phyloP scores from a whole-genome alignment of 768 basidiomycete species.

The Suillus hirtellus region DNA sequence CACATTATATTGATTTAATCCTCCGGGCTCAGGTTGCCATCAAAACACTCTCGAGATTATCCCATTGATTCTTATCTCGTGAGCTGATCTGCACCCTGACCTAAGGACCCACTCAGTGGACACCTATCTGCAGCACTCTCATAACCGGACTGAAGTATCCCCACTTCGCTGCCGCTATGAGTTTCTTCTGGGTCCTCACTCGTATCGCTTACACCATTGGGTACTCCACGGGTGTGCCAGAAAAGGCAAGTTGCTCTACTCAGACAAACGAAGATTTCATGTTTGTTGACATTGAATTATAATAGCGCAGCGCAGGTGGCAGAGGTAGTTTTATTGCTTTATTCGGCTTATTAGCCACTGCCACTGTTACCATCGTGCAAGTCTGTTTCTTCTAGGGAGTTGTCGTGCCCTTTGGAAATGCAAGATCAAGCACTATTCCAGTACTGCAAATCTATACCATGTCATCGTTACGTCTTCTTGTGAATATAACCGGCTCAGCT shows the following conservation, averaged over 20 bases:
- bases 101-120: not conserved
- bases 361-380: not conserved
- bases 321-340: not conserved
- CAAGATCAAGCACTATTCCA: too few relatives aligned
- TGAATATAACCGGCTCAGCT: not conserved
- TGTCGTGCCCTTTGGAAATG: not conserved
- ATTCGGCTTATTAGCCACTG: not conserved
- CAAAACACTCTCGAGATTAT: not conserved
- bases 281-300: not conserved
- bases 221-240: not conserved
- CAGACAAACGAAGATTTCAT: not conserved
- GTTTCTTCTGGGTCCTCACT: not conserved
- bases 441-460: not conserved
- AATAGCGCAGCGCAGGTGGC: not conserved
- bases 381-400: not conserved
- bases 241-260: not conserved
- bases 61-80: not conserved
- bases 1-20: not conserved
- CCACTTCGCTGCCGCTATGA: not conserved
- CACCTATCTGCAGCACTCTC: not conserved
- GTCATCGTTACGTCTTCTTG: too few relatives aligned
- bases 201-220: slow-evolving; percentile 1
- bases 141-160: not conserved
- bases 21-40: not conserved
- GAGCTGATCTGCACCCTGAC: not conserved